phyloP scores from a whole-genome alignment of 208 protist genomes.

The Trypanosoma rangeli region DNA sequence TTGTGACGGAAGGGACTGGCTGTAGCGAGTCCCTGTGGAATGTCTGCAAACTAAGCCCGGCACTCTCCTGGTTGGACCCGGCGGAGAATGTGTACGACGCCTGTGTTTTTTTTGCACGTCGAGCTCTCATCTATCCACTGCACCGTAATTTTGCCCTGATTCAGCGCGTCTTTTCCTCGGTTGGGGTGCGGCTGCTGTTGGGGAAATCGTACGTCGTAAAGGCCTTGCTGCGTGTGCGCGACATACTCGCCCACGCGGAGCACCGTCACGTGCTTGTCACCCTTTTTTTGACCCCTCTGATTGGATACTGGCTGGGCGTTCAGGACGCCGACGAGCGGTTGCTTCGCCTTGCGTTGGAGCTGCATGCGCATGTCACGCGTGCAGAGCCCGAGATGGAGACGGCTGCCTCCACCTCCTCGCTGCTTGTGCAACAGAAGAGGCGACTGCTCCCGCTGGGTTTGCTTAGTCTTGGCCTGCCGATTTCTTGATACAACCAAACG shows the following conservation, averaged over 20 bases:
- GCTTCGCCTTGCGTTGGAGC: conserved; percentile 48
- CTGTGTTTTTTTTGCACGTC: conserved; percentile 73
- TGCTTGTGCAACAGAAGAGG: conserved; percentile 11
- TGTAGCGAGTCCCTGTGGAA: conserved; percentile 92
- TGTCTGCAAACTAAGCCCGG: conserved; percentile 73
- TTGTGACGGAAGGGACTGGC: conserved; percentile 80
- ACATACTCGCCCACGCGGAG: conserved; percentile 77
- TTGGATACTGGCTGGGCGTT: conserved; percentile 72
- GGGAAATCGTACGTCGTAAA: conserved; percentile 72
- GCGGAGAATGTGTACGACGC: conserved; percentile 76
- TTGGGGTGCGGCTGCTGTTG: conserved; percentile 67
- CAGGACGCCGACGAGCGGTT: conserved; percentile 50
- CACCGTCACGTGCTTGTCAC: conserved; percentile 79
- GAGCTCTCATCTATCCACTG: conserved; percentile 83
- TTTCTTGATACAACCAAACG: conserved; percentile 7
- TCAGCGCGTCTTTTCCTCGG: conserved; percentile 64
- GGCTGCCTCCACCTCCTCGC: not conserved
- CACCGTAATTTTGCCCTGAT: conserved; percentile 83
- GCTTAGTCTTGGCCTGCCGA: conserved; percentile 15
- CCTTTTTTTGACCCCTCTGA: conserved; percentile 75
- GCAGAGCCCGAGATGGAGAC: conserved; percentile 33
- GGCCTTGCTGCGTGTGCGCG: conserved; percentile 69
- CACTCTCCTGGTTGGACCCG: conserved; percentile 83
- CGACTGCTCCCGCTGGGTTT: conserved; percentile 21
- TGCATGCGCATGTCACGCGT: conserved; percentile 70